Base-by-base conservation (phyloP, 192 early-diverging fungal species). In the Dissophora ornata region DNA sequence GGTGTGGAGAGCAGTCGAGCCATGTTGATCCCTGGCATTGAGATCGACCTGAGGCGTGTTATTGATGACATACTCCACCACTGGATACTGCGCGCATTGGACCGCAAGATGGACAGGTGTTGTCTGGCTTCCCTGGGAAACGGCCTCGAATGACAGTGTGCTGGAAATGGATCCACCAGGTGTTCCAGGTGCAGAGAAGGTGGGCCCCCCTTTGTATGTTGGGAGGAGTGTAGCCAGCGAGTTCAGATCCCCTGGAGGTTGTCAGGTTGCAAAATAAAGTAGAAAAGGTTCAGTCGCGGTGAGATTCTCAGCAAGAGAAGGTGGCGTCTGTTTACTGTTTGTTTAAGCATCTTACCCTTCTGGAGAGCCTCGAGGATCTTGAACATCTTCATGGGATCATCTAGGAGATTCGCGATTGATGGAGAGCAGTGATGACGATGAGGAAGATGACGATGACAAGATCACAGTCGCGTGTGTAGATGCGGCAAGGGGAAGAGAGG, bases 1-100 rank as follows among this genome's bases (percentile, higher is more conserved):
- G 61, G 91, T 64, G 60, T 95, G 93, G 45, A 95, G 67, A 10
- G 92, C 88, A 0, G 92, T 95, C 67, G 89, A 86, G 15, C 91
- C 90, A 29, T 89, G 82, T 30, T 66, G 68, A 46, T 87, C 84
- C 1, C 83, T 62, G 2, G 85, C 83, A 51, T 91, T 87, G 15
- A 90, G 67, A 44, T 89, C 81, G 19, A 69, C 58, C 15, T 77
- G 81, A 11, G 71, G 57, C 21, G 77, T 74, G 36, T 80, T 68
- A 11, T 82, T 79, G 29, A 91, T 54, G 25, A 89, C 82, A 16
- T 80, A 80, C 18, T 81, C 74, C 10, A 91, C 79, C 15, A 86
- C 86, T 29, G 85, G 65, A 21, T 70, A 85, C 74, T 81, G 80
- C 4, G 90, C 87, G 56, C 88, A 91, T 69, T 91, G 90, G 18